Conservation (phyloP, 2,329 filamentous ascomycete genomes). For the Ophiostoma pallidulum region DNA sequence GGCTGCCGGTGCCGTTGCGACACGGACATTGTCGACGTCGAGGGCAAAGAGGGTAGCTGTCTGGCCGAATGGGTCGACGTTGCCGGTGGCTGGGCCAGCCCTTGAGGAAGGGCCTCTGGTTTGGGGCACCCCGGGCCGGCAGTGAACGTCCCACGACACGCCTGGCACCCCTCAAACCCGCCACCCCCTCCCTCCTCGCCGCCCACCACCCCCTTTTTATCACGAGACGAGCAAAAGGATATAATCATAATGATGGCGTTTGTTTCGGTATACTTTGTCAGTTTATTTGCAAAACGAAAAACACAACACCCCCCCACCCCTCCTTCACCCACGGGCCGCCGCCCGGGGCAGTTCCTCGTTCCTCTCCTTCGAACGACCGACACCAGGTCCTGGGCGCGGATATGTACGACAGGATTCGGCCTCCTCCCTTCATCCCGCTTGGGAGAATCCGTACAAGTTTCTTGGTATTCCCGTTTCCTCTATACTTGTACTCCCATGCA, state of each 20-base stretch:
- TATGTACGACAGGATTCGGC: no score
- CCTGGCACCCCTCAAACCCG: no score
- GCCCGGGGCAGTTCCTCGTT: no score
- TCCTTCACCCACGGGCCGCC: no score
- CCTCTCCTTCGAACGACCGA: no score
- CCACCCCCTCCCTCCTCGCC: not conserved
- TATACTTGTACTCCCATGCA: not conserved
- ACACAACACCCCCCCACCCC: no score
- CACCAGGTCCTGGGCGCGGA: no score
- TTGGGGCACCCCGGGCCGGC: no score
- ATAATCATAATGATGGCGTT: conserved; percentile 15
- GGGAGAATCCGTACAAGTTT: no score
- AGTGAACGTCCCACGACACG: not conserved
- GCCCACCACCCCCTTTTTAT: not conserved
- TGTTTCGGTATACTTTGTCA: not conserved
- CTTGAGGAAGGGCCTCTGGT: conserved; percentile 14
- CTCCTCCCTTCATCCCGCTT: no score
- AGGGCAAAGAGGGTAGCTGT: conserved; percentile 95
- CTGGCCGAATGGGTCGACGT: conserved; percentile 95
- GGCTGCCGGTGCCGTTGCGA: conserved; percentile 95
- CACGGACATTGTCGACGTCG: conserved; percentile 93
- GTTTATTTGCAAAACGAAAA: not conserved
- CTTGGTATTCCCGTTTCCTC: not conserved
- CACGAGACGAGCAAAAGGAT: conserved; percentile 9
- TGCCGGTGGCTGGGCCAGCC: conserved; percentile 77